These are phyloP conservation scores for Leccinum angustisporum DNA, from an alignment of 1,284 basidiomycete genomes.

Conservation along the genomic window DNA sequence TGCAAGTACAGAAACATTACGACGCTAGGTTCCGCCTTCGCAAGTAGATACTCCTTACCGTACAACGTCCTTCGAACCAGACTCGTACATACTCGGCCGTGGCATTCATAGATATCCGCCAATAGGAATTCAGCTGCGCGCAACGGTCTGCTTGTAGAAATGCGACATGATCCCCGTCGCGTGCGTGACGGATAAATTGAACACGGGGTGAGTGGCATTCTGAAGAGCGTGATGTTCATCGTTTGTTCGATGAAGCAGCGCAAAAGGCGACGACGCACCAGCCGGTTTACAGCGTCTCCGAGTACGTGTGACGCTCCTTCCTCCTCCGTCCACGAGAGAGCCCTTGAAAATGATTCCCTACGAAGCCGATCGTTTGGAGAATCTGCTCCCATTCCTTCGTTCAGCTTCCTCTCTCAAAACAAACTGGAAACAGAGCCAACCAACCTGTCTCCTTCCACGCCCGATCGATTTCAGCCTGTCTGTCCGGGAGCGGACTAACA, in stretches of 20 bases:
- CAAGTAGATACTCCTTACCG: not conserved
- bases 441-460: constrained; percentile 43
- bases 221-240: constrained; percentile 33
- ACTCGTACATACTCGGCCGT: not conserved
- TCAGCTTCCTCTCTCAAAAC: constrained; percentile 6
- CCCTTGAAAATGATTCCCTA: constrained; percentile 52
- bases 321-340: constrained; percentile 78
- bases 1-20: no score
- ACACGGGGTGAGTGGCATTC: constrained; percentile 87
- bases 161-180: constrained; percentile 70
- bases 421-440: not conserved
- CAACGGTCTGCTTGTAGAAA: constrained; percentile 70
- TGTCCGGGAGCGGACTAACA: constrained; percentile 50
- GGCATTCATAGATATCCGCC: not conserved
- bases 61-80: not conserved
- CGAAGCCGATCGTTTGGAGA: constrained; percentile 8
- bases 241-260: not conserved
- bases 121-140: constrained; percentile 15
- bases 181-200: constrained; percentile 41
- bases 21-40: no score
- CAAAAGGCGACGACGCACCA: constrained; percentile 51
- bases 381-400: constrained; percentile 4
- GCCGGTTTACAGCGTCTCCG: constrained; percentile 64
- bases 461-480: constrained; percentile 42
- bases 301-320: constrained; percentile 61